A percentile compares a stretch with the other conserved stretches of the same genome.
Conservation (phyloP, 805 yeast genomes). For the Pachysolen tannophilus region DNA sequence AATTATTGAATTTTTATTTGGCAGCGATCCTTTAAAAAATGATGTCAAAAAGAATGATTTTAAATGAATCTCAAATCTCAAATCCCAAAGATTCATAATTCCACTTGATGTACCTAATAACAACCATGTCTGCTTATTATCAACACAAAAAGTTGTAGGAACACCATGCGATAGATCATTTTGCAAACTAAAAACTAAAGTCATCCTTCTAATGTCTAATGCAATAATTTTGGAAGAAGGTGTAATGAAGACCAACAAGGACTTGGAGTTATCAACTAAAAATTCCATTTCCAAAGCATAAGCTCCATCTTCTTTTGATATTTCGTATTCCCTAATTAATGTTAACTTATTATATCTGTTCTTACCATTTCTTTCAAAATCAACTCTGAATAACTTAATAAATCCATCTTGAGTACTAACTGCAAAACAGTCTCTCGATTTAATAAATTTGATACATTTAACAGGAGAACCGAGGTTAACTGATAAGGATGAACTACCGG, state of each 20-base stretch:
- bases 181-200: slow-evolving; percentile 29
- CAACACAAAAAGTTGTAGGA: slow-evolving; percentile 51
- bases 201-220: slow-evolving; percentile 54
- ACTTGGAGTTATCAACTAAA: slow-evolving; percentile 28
- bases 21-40: too few species aligned
- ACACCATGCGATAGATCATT: slow-evolving; percentile 62
- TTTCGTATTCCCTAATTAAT: slow-evolving; percentile 31
- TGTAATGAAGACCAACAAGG: slow-evolving; percentile 42
- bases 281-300: slow-evolving; percentile 38
- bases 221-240: slow-evolving; percentile 41
- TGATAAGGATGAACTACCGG: slow-evolving; percentile 39
- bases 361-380: slow-evolving; percentile 16
- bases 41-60: slow-evolving; percentile 52
- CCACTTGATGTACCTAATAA: slow-evolving; percentile 73
- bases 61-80: slow-evolving; percentile 54
- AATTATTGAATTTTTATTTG: slow-evolving; percentile 23
- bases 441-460: slow-evolving; percentile 40
- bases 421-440: slow-evolving; percentile 49
- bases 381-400: slow-evolving; percentile 32
- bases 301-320: slow-evolving; percentile 28
- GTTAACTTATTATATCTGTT: slow-evolving; percentile 16
- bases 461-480: slow-evolving; percentile 43
- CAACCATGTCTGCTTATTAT: slow-evolving; percentile 48
- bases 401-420: slow-evolving; percentile 43
- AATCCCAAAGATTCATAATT: slow-evolving; percentile 71